Base-by-base conservation (phyloP, 2,329 filamentous ascomycete species). In the Paecilomyces sp. region DNA sequence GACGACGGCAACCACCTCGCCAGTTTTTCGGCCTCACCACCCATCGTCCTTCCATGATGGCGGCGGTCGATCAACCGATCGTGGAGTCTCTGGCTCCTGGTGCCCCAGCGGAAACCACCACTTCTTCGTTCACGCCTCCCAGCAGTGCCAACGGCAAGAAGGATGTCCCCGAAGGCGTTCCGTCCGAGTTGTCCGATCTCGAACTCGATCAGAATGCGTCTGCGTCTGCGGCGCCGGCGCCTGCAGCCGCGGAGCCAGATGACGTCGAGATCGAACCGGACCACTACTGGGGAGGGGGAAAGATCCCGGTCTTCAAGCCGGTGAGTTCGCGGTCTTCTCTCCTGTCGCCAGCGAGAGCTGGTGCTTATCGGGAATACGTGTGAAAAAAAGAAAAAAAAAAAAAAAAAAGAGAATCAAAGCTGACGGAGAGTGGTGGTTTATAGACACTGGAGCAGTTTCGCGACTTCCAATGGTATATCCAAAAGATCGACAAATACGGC, bases 251-350 rank as follows among this genome's bases (percentile, higher is more conserved):
- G 50, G 79, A 82, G 58, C 83, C 85, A 54, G 88, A 91, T 66
- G 87, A 90, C 67, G 89, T 89, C 66, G 90, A 94, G 58, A 83
- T 96, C 58, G 80, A 87, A 54, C 93, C 93, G 0, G 91, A 92
- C 71, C 88, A 96, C 74, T 97, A 91, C 80, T 96, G 91, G 70
- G 92, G 85, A 58, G 84, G 82, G 60, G 85, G 92, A 63, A 90
- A 87, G 63, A 89, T 99, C 36, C 93, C 94, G 8, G 89, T 99
- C 62, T 99, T 99, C 78, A 93, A 88, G 76, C 94, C 94, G 64
- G 85, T 87, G 79, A 72, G 84, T 84, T 28, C 31, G 28, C 55
- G 36, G 58, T 25, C 15, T 18, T 47, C 7, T 18, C 22, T 25
- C 13, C 18, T 25, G 18, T 30, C 51, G n/a, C 30, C 15, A 24